A percentile compares a stretch with the other conserved stretches of the same genome.
Conservation (phyloP, 2,329 filamentous ascomycete species). For the Xylaria sp. region DNA sequence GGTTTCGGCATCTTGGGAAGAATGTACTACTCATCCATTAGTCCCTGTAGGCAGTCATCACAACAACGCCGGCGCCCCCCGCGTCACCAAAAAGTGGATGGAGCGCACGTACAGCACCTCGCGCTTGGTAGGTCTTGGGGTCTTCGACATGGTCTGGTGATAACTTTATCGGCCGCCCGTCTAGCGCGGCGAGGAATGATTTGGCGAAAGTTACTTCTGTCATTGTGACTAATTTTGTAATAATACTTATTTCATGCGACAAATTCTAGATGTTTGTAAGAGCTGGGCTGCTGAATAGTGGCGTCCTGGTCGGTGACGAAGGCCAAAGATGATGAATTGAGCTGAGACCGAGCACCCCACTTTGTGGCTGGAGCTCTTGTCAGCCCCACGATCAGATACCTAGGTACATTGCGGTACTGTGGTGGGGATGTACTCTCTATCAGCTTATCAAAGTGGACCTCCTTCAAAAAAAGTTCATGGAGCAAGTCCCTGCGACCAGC, state of each 20-base stretch:
- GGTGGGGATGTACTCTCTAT: slow-evolving; percentile 39
- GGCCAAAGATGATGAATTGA: slow-evolving; percentile 16
- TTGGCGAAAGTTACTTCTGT: slow-evolving; percentile 88
- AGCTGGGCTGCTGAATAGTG: slow-evolving; percentile 1
- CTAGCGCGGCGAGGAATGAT: slow-evolving; percentile 82
- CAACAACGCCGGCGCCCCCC: not conserved
- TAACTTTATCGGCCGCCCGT: slow-evolving; percentile 82
- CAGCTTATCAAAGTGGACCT: slow-evolving; percentile 44
- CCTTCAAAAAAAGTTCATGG: slow-evolving; percentile 45
- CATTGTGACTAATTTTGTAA: slow-evolving; percentile 61
- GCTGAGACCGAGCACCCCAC: slow-evolving; percentile 38
- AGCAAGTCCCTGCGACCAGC: slow-evolving; percentile 26
- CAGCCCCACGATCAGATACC: slow-evolving; percentile 3
- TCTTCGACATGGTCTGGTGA: slow-evolving; percentile 92
- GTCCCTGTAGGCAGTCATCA: slow-evolving; percentile 4
- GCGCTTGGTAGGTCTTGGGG: slow-evolving; percentile 78
- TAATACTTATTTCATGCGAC: not conserved
- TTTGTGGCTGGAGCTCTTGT: slow-evolving; percentile 44
- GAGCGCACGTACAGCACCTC: slow-evolving; percentile 73
- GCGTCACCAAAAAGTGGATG: slow-evolving; percentile 7
- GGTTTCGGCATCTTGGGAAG: slow-evolving; percentile 74
- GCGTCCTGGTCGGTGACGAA: slow-evolving; percentile 25
- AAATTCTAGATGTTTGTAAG: not conserved
- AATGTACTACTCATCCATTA: slow-evolving; percentile 66
- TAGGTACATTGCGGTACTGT: not conserved